phyloP scores from a whole-genome alignment of 2,329 filamentous ascomycete genomes.

The Sporothrix mexicana region DNA sequence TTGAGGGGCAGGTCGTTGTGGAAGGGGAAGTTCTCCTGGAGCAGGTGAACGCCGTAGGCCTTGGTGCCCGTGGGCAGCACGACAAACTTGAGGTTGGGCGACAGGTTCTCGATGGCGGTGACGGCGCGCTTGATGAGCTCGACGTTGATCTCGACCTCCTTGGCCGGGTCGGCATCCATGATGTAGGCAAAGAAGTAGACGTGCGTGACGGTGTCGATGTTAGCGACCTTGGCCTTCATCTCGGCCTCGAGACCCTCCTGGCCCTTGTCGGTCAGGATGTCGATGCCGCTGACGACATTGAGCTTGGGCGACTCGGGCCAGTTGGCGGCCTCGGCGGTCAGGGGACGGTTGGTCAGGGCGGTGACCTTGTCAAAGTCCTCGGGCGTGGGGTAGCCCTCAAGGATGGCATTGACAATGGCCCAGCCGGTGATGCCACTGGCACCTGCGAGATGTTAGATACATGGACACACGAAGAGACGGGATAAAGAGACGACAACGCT shows the following conservation, averaged over 20 bases:
- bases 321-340: slow-evolving; percentile 40
- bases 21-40: slow-evolving; percentile 41
- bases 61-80: slow-evolving; percentile 52
- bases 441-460: slow-evolving; percentile 41
- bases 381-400: slow-evolving; percentile 53
- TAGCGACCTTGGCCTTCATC: slow-evolving; percentile 45
- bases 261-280: slow-evolving; percentile 44
- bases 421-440: slow-evolving; percentile 57
- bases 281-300: slow-evolving; percentile 45
- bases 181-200: slow-evolving; percentile 52
- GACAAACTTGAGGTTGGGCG: slow-evolving; percentile 48
- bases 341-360: slow-evolving; percentile 55
- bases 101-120: slow-evolving; percentile 47
- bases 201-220: slow-evolving; percentile 49
- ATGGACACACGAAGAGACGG: not conserved
- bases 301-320: slow-evolving; percentile 45
- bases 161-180: slow-evolving; percentile 45
- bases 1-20: slow-evolving; percentile 46
- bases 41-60: slow-evolving; percentile 46
- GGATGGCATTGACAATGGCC: slow-evolving; percentile 55
- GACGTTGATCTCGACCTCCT: slow-evolving; percentile 47
- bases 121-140: slow-evolving; percentile 49
- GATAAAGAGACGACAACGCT: no score
- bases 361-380: slow-evolving; percentile 52
- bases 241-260: slow-evolving; percentile 44